Evolutionary conservation across 1,284 basidiomycete genomes (phyloP), one percentile per base, ranked within the genome.

Genomic region (Naganishia liquefaciens): DNA sequence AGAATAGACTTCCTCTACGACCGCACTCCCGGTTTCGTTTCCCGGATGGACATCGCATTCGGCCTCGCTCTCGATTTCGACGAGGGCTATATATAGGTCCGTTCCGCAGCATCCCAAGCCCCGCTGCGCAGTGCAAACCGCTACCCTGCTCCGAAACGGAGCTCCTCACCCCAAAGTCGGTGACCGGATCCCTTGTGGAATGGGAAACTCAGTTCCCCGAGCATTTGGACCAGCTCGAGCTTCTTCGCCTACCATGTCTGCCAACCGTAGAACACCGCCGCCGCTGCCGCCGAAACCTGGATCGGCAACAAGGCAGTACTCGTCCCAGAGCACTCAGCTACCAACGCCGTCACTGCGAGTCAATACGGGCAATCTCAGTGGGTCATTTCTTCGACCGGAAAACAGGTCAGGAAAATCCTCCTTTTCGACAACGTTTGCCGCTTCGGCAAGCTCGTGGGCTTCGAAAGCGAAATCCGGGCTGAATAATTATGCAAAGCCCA

Each of bases 401-500:
- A 19, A 46, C 40, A 23, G 46, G 2, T 53, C 64, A 1, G 2
- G 51, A 9, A 28, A 55, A 10, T 60, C 64, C 27, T 61, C 51
- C 7, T 54, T 65, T 28, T 42, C 49, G 25, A 50, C 66, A 2
- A 62, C 63, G 49, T 62, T 63, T 10, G 58, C 40, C 33, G 61
- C 62, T 28, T 61, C 37, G 37, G 62, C 64, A 21, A 50, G 47
- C 51, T 64, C 63, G 25, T 63, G 52, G 33, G 78, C 80, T 54
- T 75, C 75, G 2, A 82, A 80, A 81, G 69, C 79, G 42, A 79
- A 81, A 60, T 30, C 19, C 23, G 51, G 50, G 10, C 27, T 63
- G 19, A 63, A 54, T 52, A 54, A 63, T 23, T 54, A 54, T 47
- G 53, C 62, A 21, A 63, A 49, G 49, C 53, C 51, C 11, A 63